Percentiles rank a stretch among this genome's conserved stretches.
phyloP scores from a whole-genome alignment of 129 eudicot genomes.

The Arctium lappa region DNA sequence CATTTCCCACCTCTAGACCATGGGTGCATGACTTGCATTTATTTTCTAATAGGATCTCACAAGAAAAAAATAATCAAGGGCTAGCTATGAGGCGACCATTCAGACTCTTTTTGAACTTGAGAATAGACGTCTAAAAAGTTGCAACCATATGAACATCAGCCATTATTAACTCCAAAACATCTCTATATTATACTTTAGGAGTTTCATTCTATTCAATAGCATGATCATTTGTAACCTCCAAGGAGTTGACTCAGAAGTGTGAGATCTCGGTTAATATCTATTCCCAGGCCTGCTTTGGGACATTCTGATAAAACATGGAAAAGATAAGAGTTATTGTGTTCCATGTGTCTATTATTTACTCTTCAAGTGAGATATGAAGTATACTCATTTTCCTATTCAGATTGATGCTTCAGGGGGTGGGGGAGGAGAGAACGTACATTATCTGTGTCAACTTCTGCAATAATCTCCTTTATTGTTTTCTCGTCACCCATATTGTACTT shows the following conservation, averaged over 20 bases:
- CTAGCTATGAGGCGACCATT: too few relatives aligned
- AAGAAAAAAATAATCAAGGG: too few relatives aligned
- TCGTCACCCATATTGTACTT: slow-evolving; percentile 95
- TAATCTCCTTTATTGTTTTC: slow-evolving; percentile 88
- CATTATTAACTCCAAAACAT: too few relatives aligned
- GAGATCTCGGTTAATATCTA: neutral
- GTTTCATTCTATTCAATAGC: neutral
- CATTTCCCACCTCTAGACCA: too few relatives aligned
- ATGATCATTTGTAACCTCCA: neutral
- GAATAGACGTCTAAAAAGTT: too few relatives aligned
- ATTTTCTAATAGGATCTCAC: too few relatives aligned
- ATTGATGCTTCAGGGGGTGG: neutral
- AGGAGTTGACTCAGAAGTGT: neutral
- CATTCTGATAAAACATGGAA: neutral
- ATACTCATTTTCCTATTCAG: neutral
- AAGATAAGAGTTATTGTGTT: neutral
- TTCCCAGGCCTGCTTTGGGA: neutral
- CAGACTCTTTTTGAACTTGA: too few relatives aligned
- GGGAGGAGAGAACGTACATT: slow-evolving; percentile 44
- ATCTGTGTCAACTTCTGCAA: slow-evolving; percentile 96
- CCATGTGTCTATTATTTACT: neutral
- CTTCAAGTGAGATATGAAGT: neutral
- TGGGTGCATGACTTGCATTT: too few relatives aligned
- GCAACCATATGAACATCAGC: too few relatives aligned
- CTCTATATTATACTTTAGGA: neutral